phyloP scores from a whole-genome alignment of 192 early-diverging fungal genomes.

The Spinellus fusiger region DNA sequence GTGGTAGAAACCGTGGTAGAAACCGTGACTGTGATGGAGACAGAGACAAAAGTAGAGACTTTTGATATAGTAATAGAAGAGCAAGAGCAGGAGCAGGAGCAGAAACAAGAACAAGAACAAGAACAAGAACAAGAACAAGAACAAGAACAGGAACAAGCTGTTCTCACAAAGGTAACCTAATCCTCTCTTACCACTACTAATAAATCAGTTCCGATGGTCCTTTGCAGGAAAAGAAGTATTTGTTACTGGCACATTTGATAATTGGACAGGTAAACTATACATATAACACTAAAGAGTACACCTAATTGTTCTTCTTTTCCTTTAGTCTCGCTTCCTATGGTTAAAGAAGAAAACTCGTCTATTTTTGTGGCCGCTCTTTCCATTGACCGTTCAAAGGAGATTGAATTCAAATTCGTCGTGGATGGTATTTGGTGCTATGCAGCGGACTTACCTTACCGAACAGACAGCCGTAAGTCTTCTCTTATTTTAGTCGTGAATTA shows the following conservation, averaged over 20 bases:
- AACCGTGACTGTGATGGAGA: not conserved
- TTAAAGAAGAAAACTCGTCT: not conserved
- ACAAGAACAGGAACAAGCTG: not conserved
- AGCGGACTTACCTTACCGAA: slow-evolving; percentile 24
- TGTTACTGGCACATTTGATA: slow-evolving; percentile 34
- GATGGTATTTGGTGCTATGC: slow-evolving; percentile 39
- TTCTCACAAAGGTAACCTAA: not conserved
- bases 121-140: not conserved
- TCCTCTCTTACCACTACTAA: not conserved
- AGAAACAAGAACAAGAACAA: not conserved
- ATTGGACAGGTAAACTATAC: slow-evolving; percentile 30
- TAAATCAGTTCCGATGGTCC: slow-evolving; percentile 32
- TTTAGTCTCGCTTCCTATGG: not conserved
- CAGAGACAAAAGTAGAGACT: not conserved
- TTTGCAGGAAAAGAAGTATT: slow-evolving; percentile 33
- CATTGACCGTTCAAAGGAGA: slow-evolving; percentile 13
- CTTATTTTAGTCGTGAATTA: not conserved
- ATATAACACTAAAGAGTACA: not conserved
- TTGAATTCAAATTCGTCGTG: slow-evolving; percentile 35
- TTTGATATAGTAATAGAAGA: too few relatives aligned
- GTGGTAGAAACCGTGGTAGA: not conserved
- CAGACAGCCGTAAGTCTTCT: slow-evolving; percentile 16
- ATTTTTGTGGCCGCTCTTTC: slow-evolving; percentile 6
- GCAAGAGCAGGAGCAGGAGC: too few relatives aligned
- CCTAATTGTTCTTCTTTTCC: not conserved